Evolutionary conservation across 2,329 filamentous ascomycete genomes (phyloP).

Genomic region (Graphilbum fragrans): DNA sequence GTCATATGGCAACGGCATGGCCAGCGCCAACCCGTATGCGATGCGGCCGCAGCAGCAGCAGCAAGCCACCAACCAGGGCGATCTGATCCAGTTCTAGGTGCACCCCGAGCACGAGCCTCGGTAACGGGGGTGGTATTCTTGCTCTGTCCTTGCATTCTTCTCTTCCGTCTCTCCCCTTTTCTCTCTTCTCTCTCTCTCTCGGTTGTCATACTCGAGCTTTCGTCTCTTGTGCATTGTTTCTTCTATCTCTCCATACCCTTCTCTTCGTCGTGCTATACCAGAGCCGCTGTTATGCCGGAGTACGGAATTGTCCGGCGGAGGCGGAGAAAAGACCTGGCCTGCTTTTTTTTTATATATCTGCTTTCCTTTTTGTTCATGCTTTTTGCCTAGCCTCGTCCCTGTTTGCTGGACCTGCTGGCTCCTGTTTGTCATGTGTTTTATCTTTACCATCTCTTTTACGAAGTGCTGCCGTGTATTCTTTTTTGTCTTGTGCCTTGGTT

Average conservation of each 20-base stretch:
- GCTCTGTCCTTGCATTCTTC: neutral
- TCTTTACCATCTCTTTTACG: neutral
- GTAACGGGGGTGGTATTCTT: too few relatives aligned
- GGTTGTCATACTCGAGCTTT: neutral
- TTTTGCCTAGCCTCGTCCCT: neutral
- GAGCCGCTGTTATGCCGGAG: neutral
- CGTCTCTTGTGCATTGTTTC: neutral
- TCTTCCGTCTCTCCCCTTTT: neutral
- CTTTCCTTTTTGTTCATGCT: neutral
- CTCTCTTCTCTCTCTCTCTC: neutral
- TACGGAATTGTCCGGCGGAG: neutral
- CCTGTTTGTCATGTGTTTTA: too few relatives aligned
- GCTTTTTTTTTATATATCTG: neutral
- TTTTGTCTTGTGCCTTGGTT: too few relatives aligned
- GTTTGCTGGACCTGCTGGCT: too few relatives aligned
- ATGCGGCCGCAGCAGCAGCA: slow-evolving; percentile 39
- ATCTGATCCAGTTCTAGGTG: slow-evolving; percentile 50
- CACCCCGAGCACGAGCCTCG: neutral
- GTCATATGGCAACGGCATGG: slow-evolving; percentile 41
- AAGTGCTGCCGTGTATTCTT: neutral
- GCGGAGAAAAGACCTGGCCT: neutral
- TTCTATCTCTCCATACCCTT: slow-evolving; percentile 5
- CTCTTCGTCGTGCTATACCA: neutral
- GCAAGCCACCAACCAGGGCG: slow-evolving; percentile 27
- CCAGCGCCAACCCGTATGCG: slow-evolving; percentile 46